phyloP scores from a whole-genome alignment of 1,139 yeast species.

The Pichia sp. region DNA sequence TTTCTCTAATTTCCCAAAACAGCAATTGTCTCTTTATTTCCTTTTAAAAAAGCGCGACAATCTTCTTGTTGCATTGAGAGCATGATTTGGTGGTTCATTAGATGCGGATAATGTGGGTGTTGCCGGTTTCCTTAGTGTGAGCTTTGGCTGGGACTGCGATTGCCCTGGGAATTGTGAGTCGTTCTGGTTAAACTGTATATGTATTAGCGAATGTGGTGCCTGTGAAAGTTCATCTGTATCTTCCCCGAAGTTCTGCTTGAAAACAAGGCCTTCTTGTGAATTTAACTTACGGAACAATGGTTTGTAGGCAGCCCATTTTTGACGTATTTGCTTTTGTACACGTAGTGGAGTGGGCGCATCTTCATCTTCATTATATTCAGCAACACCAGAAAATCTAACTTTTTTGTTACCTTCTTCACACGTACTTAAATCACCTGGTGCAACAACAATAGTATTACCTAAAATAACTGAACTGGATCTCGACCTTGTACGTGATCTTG shows the following conservation, averaged over 20 bases:
- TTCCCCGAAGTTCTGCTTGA: conserved; percentile 31
- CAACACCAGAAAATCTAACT: conserved; percentile 49
- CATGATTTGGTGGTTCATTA: not conserved
- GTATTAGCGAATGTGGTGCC: not conserved
- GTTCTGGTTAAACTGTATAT: too few relatives aligned
- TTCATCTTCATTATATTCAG: conserved; percentile 46
- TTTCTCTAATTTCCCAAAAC: not conserved
- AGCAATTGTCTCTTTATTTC: conserved; percentile 2
- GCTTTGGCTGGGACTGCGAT: too few relatives aligned
- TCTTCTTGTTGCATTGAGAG: conserved; percentile 6
- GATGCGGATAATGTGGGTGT: not conserved
- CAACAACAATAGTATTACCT: conserved; percentile 23
- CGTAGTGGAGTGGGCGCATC: conserved; percentile 48
- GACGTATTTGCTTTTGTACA: conserved; percentile 40
- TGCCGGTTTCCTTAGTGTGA: too few relatives aligned
- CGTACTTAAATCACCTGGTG: conserved; percentile 10
- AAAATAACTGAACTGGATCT: conserved; percentile 15
- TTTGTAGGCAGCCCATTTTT: conserved; percentile 30
- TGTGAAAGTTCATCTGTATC: conserved; percentile 11
- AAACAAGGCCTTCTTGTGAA: conserved; percentile 49
- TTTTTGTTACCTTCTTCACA: conserved; percentile 31
- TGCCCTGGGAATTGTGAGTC: too few relatives aligned
- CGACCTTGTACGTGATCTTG: conserved; percentile 10
- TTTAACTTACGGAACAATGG: conserved; percentile 33
- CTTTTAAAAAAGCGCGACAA: conserved; percentile 13